Evolutionary conservation across 23 red algal species (phyloP), one percentile per base, ranked within the genome.

Genomic region (Gracilariopsis chorda): DNA sequence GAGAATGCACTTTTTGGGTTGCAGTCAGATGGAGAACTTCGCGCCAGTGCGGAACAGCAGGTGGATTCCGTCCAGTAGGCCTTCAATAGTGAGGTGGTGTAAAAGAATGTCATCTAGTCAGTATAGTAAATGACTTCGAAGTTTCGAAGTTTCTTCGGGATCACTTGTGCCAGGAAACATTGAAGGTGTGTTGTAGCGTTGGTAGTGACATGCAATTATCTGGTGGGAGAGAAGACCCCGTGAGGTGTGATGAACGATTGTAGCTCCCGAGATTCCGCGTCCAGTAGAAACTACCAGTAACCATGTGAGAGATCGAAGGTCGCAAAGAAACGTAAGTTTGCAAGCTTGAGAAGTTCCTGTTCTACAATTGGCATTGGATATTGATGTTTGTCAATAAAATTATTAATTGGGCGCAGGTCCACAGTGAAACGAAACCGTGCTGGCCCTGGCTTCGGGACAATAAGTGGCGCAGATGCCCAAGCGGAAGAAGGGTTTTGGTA

Each of bases 391-490:
- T 17, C 27, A 24, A 25, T 70, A 70, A 19, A 24, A 13, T 19
- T 14, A 32, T 70, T 52, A 20, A 78, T 39, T 39, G 43, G 30
- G 19, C 73, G 44, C 13, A 0, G 73, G 30, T 78, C 41, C 19
- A 78, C 43, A 23, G 73, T 78, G 48, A 78, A 78, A 16, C 73
- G 40, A 78, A 78, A 78, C 29, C 29, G 29, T 4, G 11, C 77
- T 29, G 77, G 73, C 32, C 73, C 44, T n/a, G 77, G 13, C 39
- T 81, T 81, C 24, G 24, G 42, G 13, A 81, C 77, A 5, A 81
- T 48, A n/a, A 56, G 51, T 58, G 47, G 44, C 19, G 77, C 46
- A 25, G 77, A 81, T 7, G 77, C 77, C 77, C 48, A 58, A 27
- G 77, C 7, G 14, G 42, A 51, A 9, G 47, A 55, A 35, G 77